Base-by-base conservation (phyloP, 2,329 filamentous ascomycete genomes). In the Aspergillus alliaceus region DNA sequence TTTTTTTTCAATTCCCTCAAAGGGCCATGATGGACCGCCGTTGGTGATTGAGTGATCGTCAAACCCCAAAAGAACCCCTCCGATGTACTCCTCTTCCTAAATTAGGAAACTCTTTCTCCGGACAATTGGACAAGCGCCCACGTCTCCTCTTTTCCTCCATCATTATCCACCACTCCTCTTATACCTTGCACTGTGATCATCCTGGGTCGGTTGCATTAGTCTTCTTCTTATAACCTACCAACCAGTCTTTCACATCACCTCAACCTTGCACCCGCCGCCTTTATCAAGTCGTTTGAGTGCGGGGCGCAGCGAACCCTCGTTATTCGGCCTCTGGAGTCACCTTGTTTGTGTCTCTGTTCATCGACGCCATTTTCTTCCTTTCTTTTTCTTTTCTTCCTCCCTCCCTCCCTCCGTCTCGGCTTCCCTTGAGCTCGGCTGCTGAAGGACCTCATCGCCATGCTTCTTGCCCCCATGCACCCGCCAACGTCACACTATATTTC, bases 381-480 rank as follows among this genome's bases (percentile, higher is more conserved):
- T 27, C 15, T 20, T 48, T 40, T 24, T 27, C 37, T n/a, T n/a
- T n/a, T n/a, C n/a, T 29, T 29, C 27, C 9, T 29, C 27, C 27
- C 27, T n/a, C 27, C 48, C 31, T 27, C 22, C 31, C 31, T 34
- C 29, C 48, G n/a, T 51, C 39, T 35, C 24, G n/a, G n/a, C 12
- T 24, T 34, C 27, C 27, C 44, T 27, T 44, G 22, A 22, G 31
- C 29, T 31, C 25, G 24, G n/a, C 58, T 35, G 52, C 37, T 54
- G 50, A 56, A 57, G 56, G 46, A 46, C 53, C n/a, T 58, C 51
- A 44, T 46, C 63, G 60, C 63, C 62, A 66, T 66, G 64, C 62
- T 66, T 44, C 58, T 53, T 25, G 56, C 57, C 62, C 54, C 59
- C 54, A 67, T 67, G 64, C 61, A 60, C 59, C 59, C 61, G 54